These are phyloP conservation scores for Sarcomyxa edulis DNA, from an alignment of 768 basidiomycete species.

Conservation along the genomic window DNA sequence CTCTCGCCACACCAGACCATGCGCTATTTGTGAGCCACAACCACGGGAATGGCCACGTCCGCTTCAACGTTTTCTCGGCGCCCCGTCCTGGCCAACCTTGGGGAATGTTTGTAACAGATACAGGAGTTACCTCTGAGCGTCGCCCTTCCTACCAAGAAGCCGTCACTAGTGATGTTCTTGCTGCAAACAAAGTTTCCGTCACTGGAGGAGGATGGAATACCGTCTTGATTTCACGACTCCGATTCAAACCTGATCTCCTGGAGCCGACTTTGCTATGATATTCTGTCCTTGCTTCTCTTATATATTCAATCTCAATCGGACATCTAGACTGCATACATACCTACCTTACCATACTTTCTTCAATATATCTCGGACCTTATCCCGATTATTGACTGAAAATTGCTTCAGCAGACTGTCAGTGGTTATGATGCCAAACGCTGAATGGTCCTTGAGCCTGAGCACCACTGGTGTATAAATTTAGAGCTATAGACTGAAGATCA, in stretches of 20 bases:
- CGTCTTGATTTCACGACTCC: constrained; percentile 56
- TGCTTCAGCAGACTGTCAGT: too few relatives aligned
- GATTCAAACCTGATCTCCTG: constrained; percentile 57
- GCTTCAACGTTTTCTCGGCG: constrained; percentile 65
- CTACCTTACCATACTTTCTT: too few relatives aligned
- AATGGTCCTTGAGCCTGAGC: too few relatives aligned
- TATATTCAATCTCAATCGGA: too few relatives aligned
- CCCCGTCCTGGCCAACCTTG: constrained; percentile 54
- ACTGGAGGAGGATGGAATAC: constrained; percentile 42
- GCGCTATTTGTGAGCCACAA: constrained; percentile 72
- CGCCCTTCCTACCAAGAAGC: constrained; percentile 47
- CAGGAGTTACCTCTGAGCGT: constrained; percentile 30
- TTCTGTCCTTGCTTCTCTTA: too few relatives aligned
- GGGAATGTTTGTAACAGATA: constrained; percentile 68
- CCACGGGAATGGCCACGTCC: constrained; percentile 58
- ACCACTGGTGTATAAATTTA: too few relatives aligned
- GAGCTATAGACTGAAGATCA: too few relatives aligned
- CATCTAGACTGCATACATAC: too few relatives aligned
- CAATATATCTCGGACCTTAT: too few relatives aligned
- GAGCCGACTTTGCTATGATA: constrained; percentile 50
- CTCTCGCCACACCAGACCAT: constrained; percentile 65
- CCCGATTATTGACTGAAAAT: too few relatives aligned
- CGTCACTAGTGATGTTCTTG: constrained; percentile 24
- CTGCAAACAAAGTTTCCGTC: constrained; percentile 51
- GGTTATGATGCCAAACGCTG: too few relatives aligned